phyloP scores from a whole-genome alignment of 2,329 filamentous ascomycete species.

The Fusarium marasasianum region DNA sequence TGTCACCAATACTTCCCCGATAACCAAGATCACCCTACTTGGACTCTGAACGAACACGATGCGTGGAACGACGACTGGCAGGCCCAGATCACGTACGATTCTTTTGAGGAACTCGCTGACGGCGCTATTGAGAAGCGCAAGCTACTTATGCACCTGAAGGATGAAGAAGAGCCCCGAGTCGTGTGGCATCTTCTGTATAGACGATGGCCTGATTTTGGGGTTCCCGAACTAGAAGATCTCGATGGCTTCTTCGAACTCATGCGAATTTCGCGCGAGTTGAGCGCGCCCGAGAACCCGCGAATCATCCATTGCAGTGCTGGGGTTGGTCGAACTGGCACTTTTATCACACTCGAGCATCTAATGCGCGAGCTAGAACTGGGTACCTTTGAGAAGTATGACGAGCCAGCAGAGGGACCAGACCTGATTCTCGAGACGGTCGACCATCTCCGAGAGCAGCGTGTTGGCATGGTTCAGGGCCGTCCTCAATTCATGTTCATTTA shows the following conservation, averaged over 20 bases:
- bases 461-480: constrained; percentile 95
- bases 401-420: constrained; percentile 57
- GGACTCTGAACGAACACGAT: constrained; percentile 69
- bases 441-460: constrained; percentile 82
- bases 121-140: constrained; percentile 79
- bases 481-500: constrained; percentile 89
- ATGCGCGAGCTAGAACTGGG: constrained; percentile 83
- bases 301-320: constrained; percentile 91
- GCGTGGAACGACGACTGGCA: constrained; percentile 73
- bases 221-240: constrained; percentile 75
- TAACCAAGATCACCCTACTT: constrained; percentile 60
- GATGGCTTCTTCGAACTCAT: constrained; percentile 75
- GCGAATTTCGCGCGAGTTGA: constrained; percentile 68
- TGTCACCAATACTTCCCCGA: constrained; percentile 89
- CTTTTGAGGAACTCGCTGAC: constrained; percentile 62
- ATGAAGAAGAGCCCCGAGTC: constrained; percentile 60
- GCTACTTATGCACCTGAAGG: constrained; percentile 66
- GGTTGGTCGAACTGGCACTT: constrained; percentile 92
- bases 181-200: constrained; percentile 89
- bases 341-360: constrained; percentile 94
- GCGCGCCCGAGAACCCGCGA: constrained; percentile 69
- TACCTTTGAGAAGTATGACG: constrained; percentile 63
- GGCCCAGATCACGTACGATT: constrained; percentile 75
- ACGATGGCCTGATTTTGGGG: constrained; percentile 90
- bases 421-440: constrained; percentile 84